Conservation (phyloP, 2,329 filamentous ascomycete species). For the Xylaria sp. region DNA sequence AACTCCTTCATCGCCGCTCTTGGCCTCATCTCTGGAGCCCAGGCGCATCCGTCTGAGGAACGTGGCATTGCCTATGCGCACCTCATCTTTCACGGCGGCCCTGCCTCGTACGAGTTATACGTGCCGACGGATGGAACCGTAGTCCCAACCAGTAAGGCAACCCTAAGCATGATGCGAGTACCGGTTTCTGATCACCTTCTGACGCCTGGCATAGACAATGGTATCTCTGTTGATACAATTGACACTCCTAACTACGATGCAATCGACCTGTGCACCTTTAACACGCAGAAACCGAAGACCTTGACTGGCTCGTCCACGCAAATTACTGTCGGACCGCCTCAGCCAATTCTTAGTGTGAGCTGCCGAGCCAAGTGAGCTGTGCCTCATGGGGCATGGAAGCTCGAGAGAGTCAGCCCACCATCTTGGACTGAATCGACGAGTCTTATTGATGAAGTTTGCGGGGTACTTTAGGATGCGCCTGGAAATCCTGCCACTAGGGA, state of each 20-base stretch:
- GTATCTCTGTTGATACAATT: slow-evolving; percentile 54
- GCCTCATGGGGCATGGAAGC: too few relatives aligned
- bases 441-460: background rate
- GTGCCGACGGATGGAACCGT: slow-evolving; percentile 57
- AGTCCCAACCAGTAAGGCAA: slow-evolving; percentile 52
- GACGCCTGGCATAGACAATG: slow-evolving; percentile 50
- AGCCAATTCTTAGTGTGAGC: slow-evolving; percentile 56
- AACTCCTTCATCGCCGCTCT: slow-evolving; percentile 35
- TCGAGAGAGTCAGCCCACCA: background rate
- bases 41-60: slow-evolving; percentile 42
- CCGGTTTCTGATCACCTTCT: background rate
- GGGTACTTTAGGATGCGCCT: background rate
- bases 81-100: slow-evolving; percentile 58
- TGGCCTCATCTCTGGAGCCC: slow-evolving; percentile 37
- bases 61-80: slow-evolving; percentile 52
- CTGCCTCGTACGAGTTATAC: slow-evolving; percentile 54
- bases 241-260: slow-evolving; percentile 59
- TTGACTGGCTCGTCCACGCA: slow-evolving; percentile 51
- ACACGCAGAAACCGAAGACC: slow-evolving; percentile 50
- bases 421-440: background rate
- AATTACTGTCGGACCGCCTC: slow-evolving; percentile 58
- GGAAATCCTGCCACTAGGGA: background rate
- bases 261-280: slow-evolving; percentile 56
- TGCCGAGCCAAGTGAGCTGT: slow-evolving; percentile 54
- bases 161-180: background rate